Conservation (phyloP, 176 grass and related monocot species). For the Aegilops bicornis region DNA sequence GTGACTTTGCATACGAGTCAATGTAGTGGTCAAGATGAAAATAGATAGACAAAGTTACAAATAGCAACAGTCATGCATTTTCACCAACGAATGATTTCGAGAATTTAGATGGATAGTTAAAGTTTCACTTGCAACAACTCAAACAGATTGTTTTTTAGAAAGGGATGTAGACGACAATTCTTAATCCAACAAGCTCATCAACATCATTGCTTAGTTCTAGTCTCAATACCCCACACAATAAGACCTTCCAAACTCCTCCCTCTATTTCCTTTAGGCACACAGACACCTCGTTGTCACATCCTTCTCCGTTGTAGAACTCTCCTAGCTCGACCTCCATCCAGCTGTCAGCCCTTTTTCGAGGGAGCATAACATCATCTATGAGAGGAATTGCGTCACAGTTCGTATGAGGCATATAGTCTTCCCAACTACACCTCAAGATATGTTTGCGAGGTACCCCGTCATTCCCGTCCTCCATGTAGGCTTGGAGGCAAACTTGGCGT, state of each 20-base stretch:
- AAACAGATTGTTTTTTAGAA: neutral
- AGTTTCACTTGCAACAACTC: neutral
- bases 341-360: slow-evolving; percentile 1
- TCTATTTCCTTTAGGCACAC: slow-evolving; percentile 37
- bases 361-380: neutral
- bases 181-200: neutral
- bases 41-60: no score
- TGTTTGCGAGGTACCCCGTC: neutral
- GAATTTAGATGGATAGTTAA: neutral
- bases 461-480: neutral
- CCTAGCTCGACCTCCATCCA: slow-evolving; percentile 68
- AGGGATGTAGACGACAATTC: neutral
- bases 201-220: slow-evolving; percentile 42
- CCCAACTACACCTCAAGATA: neutral
- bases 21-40: no score
- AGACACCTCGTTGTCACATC: slow-evolving; percentile 26
- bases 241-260: slow-evolving; percentile 39
- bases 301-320: slow-evolving; percentile 32
- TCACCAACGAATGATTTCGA: no score
- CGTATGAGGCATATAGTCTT: neutral
- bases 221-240: slow-evolving; percentile 58
- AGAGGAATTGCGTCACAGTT: neutral
- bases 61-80: no score
- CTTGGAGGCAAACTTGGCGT: neutral
- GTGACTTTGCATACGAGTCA: no score